Evolutionary conservation across 139 green algal genomes (phyloP).

Genomic region (Chlorella sorokiniana): DNA sequence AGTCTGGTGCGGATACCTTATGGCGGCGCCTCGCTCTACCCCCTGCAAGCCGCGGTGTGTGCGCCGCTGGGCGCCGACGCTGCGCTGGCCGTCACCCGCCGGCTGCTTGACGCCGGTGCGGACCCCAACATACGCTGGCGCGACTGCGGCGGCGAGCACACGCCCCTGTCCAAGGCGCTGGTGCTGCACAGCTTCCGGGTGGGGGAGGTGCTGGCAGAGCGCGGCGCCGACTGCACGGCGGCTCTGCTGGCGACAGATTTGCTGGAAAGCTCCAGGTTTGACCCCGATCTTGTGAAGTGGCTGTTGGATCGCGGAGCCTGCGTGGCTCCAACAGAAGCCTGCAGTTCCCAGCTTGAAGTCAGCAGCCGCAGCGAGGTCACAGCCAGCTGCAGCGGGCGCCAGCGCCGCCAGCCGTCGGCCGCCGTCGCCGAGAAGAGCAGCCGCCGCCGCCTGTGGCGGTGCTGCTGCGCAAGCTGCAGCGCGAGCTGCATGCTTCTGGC

Average conservation of each 20-base stretch:
- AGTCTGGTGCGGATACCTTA: slow-evolving; percentile 5
- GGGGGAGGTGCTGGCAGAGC: neutral
- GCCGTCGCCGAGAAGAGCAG: neutral
- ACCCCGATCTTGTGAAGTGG: slow-evolving; percentile 7
- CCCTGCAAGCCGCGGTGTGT: neutral
- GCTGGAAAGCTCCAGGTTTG: slow-evolving; percentile 8
- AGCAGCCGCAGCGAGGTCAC: neutral
- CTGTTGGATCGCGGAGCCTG: slow-evolving; percentile 8
- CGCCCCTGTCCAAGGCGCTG: slow-evolving; percentile 10
- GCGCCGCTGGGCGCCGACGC: neutral
- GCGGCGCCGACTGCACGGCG: neutral
- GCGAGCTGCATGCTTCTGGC: slow-evolving; percentile 8
- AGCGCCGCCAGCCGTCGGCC: too few species aligned
- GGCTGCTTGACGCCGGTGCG: neutral
- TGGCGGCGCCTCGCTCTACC: neutral
- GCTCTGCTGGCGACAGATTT: slow-evolving; percentile 5
- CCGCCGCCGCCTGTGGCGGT: neutral
- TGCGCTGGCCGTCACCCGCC: neutral
- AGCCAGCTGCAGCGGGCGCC: neutral
- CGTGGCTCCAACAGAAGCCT: neutral
- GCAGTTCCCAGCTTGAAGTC: neutral
- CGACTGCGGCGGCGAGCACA: slow-evolving; percentile 5
- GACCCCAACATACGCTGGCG: neutral
- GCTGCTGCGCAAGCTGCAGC: neutral
- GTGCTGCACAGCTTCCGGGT: neutral